Base-by-base conservation (phyloP, 331 rosid species). In the Pyrus hybrid region DNA sequence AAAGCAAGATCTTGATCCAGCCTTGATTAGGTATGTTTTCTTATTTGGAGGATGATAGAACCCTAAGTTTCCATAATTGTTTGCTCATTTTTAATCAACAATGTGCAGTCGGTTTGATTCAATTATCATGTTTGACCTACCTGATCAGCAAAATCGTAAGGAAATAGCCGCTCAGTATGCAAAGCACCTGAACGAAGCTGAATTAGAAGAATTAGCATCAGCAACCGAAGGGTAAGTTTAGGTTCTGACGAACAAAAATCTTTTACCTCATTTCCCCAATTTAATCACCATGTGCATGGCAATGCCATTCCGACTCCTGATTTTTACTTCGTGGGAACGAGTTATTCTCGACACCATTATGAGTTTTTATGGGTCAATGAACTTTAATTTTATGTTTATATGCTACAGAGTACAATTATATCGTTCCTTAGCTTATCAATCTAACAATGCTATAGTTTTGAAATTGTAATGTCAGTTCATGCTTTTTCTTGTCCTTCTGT, bases 1-100 rank as follows among this genome's bases (percentile, higher is more conserved):
- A 84, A 91, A 93, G 84, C 96, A 93, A 86, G 98, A 93, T 77
- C 98, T 93, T 29, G 96, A 91, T 79, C 96, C 90, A 2, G 98
- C 98, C 53, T 80, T 93, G 74, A 87, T 91, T 70, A 93, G 97
- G 98, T 88, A 63, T 75, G 56, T 29, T 76, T 67, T 8, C 29
- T 30, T 29, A 56, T 63, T 43, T 33, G 37, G 62, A 73, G 9
- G n/a, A 45, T 75, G 17, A 61, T 22, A 33, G 62, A 45, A 77
- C 29, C 73, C 17, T 71, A 8, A 8, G 61, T 29, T 51, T 41
- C 25, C 13, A 32, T 25, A 35, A 47, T 45, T 41, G 17, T 70
- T 53, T 51, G 13, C 51, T 68, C 47, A 71, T 60, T 62, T 62
- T 23, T 70, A 54, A 63, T 70, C 8, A 49, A 25, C 64, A 18